Evolutionary conservation across 2,329 filamentous ascomycete genomes (phyloP).

Genomic region (Verticillium isaacii): DNA sequence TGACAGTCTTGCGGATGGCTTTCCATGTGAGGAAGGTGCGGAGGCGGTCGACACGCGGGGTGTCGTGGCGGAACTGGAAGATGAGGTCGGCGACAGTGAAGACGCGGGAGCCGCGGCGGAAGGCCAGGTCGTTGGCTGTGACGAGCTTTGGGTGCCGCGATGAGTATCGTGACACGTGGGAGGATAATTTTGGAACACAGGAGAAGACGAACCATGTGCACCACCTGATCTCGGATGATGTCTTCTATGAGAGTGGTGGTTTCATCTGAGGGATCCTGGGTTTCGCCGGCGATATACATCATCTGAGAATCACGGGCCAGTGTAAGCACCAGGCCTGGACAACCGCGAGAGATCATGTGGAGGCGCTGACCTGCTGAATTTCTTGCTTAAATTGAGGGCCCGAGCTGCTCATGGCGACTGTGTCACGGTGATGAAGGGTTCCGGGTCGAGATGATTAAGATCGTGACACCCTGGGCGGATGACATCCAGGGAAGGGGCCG

Average conservation of each 20-base stretch:
- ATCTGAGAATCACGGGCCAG: constrained; percentile 6
- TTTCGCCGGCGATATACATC: constrained; percentile 18
- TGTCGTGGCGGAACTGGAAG: constrained; percentile 18
- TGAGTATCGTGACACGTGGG: not conserved
- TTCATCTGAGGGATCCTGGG: constrained; percentile 8
- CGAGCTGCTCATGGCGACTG: not conserved
- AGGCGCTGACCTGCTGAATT: constrained; percentile 6
- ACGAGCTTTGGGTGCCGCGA: constrained; percentile 5
- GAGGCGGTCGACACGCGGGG: constrained; percentile 13
- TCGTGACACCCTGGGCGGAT: no score
- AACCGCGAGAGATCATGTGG: no score
- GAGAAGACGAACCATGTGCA: constrained; percentile 10
- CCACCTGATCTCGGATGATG: constrained; percentile 13
- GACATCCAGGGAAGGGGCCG: no score
- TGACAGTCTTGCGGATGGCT: constrained; percentile 14
- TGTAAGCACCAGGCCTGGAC: not conserved
- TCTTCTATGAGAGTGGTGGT: constrained; percentile 15
- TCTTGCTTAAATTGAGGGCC: constrained; percentile 7
- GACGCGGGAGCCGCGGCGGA: constrained; percentile 13
- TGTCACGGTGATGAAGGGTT: not conserved
- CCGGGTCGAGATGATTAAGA: not conserved
- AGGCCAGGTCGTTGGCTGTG: constrained; percentile 13
- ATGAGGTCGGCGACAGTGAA: constrained; percentile 17
- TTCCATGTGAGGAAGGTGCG: constrained; percentile 17
- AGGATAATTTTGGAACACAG: not conserved